Evolutionary conservation across 192 early-diverging fungal genomes (phyloP).

Genomic region (Linnemannia elongata): DNA sequence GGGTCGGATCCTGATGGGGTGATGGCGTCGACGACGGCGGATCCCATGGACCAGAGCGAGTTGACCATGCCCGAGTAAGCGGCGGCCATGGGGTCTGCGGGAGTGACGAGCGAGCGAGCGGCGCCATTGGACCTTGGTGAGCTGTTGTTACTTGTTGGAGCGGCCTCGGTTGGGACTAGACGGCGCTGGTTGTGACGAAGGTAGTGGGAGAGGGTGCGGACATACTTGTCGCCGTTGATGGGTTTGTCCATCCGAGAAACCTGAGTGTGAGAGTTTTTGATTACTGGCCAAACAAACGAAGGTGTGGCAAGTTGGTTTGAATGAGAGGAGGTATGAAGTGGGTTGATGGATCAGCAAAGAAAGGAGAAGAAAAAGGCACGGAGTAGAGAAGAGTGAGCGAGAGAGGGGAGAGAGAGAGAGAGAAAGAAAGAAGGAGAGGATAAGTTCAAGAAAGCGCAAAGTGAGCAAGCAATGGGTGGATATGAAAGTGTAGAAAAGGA

Average conservation of each 20-base stretch:
- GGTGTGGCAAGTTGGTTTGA: background rate
- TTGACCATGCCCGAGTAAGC: conserved; percentile 58
- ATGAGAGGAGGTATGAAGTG: background rate
- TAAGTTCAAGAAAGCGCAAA: background rate
- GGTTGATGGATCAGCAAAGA: background rate
- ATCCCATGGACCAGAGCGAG: conserved; percentile 58
- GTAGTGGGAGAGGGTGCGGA: conserved; percentile 69
- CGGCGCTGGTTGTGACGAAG: conserved; percentile 64
- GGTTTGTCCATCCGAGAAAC: conserved; percentile 49
- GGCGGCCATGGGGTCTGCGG: conserved; percentile 54
- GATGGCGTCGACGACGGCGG: conserved; percentile 52
- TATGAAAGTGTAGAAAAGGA: background rate
- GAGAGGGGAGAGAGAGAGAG: background rate
- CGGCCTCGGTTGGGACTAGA: conserved; percentile 30
- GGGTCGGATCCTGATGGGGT: conserved; percentile 29
- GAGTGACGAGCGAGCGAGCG: conserved; percentile 39
- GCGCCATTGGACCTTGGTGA: conserved; percentile 27
- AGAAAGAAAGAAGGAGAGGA: background rate
- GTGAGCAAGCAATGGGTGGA: background rate
- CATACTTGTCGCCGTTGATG: conserved; percentile 65
- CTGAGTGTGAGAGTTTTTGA: background rate
- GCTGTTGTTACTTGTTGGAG: conserved; percentile 22
- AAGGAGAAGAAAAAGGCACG: background rate
- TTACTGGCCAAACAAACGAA: background rate
- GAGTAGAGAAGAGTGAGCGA: background rate